Evolutionary conservation across 129 eudicot species (phyloP).

Genomic region (Silybum marianum): DNA sequence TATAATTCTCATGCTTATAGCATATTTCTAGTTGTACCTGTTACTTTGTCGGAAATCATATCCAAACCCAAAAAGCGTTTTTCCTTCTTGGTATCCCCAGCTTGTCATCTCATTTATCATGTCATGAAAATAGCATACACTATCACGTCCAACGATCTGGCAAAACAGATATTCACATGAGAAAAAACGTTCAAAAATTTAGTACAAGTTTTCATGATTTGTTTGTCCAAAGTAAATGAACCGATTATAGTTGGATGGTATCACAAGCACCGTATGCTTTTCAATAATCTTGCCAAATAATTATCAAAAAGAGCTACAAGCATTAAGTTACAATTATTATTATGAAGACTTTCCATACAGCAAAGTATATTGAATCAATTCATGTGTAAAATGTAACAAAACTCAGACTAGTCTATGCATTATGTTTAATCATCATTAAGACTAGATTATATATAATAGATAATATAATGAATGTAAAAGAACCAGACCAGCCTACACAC

Average conservation of each 20-base stretch:
- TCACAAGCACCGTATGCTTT: neutral
- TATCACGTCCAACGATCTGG: slow-evolving; percentile 77
- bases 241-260: neutral
- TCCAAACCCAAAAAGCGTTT: slow-evolving; percentile 95
- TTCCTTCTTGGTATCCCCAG: slow-evolving; percentile 98
- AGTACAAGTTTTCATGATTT: neutral
- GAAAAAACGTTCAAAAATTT: neutral
- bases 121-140: slow-evolving; percentile 91
- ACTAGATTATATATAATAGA: too few species aligned
- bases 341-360: neutral
- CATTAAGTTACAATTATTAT: slow-evolving; percentile 7
- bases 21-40: slow-evolving; percentile 47
- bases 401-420: neutral
- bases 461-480: too few species aligned
- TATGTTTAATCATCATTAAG: too few species aligned
- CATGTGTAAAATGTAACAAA: neutral
- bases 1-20: neutral
- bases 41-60: slow-evolving; percentile 99
- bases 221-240: slow-evolving; percentile 9
- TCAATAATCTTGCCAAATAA: neutral
- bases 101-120: slow-evolving; percentile 83
- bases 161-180: slow-evolving; percentile 20
- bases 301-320: neutral
- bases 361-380: neutral
- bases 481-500: neutral